Base-by-base conservation (phyloP, 2,329 filamentous ascomycete genomes). In the Xylaria sp. region DNA sequence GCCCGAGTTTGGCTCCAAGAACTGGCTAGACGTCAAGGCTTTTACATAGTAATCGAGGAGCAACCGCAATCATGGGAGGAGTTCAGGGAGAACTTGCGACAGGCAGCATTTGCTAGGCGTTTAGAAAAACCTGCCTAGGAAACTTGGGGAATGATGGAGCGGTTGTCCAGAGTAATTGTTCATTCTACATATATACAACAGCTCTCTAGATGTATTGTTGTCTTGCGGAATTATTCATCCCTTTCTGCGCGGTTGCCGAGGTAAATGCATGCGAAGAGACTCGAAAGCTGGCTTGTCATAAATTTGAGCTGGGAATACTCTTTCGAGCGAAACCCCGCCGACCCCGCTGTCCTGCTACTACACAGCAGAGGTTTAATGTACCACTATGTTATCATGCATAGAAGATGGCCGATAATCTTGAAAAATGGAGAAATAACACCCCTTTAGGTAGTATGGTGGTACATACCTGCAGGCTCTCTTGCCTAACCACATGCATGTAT, bases 31-130 rank as follows among this genome's bases (percentile, higher is more conserved):
- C 25, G 15, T 20, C 23, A 20, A 28, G 20, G 52, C 9, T 13
- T 12, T 20, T 46, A 36, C 25, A 33, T 43, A 52, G 41, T 46
- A 20, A 52, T 18, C 31, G 10, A 23, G 23, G 39, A 33, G 25
- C 20, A 10, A 54, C 25, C 10, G 39, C 25, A 46, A 46, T 9
- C 23, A 62, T 9, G 5, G 60, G 23, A 31, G 60, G 23, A 31
- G 60, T 54, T 41, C 41, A 20, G 18, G 59, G 46, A 33, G 62
- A 39, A 39, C 55, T 36, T 36, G 15, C 74, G 93, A 92, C 79
- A 98, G 97, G 71, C 95, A 95, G 84, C 98, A 96, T 83, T 97
- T 60, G 15, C 10, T 43, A 33, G n/a, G 18, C 28, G 55, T 54
- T 25, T 10, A 57, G 10, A 23, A 12, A 28, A 15, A 31, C 13